Percentiles rank a stretch among this genome's conserved stretches.
Evolutionary conservation across 2,329 filamentous ascomycete genomes (phyloP).

Genomic region (Claviceps cyperi): DNA sequence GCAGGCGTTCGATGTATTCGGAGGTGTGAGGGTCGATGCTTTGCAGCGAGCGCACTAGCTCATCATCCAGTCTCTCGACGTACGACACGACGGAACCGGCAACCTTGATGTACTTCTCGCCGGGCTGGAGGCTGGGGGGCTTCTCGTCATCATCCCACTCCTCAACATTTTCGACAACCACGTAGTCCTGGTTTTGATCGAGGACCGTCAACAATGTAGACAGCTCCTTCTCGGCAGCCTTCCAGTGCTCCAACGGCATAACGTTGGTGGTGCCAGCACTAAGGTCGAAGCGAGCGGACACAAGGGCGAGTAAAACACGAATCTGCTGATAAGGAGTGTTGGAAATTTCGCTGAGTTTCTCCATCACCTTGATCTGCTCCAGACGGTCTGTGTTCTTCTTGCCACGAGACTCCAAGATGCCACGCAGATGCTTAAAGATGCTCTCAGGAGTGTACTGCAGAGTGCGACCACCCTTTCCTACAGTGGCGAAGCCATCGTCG

Average conservation of each 20-base stretch:
- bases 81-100: constrained; percentile 91
- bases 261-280: constrained; percentile 61
- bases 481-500: constrained; percentile 77
- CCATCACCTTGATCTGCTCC: constrained; percentile 95
- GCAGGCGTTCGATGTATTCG: constrained; percentile 91
- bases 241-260: constrained; percentile 96
- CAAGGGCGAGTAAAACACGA: constrained; percentile 76
- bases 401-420: constrained; percentile 87
- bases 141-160: constrained; percentile 99
- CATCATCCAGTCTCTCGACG: constrained; percentile 88
- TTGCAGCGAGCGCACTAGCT: constrained; percentile 92
- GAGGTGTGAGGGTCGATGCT: constrained; percentile 96
- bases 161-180: constrained; percentile 83
- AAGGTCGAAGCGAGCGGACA: constrained; percentile 90
- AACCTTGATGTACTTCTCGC: constrained; percentile 74
- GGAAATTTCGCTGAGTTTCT: constrained; percentile 84
- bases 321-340: constrained; percentile 87
- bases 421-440: constrained; percentile 90
- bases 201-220: constrained; percentile 62
- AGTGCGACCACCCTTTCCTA: constrained; percentile 78
- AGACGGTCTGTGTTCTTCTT: constrained; percentile 96
- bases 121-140: constrained; percentile 55
- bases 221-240: constrained; percentile 80
- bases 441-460: constrained; percentile 91
- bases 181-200: constrained; percentile 62